These are phyloP conservation scores for Pichia scutulata DNA, from an alignment of 805 yeast genomes.

Conservation along the genomic window DNA sequence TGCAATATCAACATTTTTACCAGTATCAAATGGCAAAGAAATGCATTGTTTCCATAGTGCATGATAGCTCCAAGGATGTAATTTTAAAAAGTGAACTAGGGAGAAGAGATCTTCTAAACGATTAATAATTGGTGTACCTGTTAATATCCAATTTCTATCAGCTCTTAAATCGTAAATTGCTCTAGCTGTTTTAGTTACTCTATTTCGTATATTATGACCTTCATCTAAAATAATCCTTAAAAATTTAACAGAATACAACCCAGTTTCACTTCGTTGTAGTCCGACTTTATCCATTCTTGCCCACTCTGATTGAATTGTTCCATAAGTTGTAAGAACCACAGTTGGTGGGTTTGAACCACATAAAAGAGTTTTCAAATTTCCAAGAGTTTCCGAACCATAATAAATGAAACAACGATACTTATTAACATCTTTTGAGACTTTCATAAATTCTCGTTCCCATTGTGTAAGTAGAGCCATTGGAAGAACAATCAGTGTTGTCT, in stretches of 20 bases:
- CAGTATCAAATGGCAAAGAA: slow-evolving; percentile 68
- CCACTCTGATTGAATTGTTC: slow-evolving; percentile 77
- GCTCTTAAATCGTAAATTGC: slow-evolving; percentile 64
- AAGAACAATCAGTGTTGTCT: slow-evolving; percentile 71
- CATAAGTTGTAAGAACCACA: slow-evolving; percentile 78
- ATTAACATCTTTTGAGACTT: slow-evolving; percentile 41
- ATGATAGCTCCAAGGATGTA: slow-evolving; percentile 88
- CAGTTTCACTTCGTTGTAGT: slow-evolving; percentile 29
- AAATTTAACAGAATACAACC: slow-evolving; percentile 65
- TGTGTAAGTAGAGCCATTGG: slow-evolving; percentile 90
- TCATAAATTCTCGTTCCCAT: slow-evolving; percentile 77
- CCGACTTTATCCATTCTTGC: slow-evolving; percentile 33
- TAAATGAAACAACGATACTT: slow-evolving; percentile 48
- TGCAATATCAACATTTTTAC: slow-evolving; percentile 61
- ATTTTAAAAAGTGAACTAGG: slow-evolving; percentile 58
- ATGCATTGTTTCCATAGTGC: slow-evolving; percentile 84
- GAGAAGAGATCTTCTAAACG: slow-evolving; percentile 81
- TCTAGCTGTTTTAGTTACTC: slow-evolving; percentile 69
- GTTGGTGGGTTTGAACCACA: slow-evolving; percentile 48
- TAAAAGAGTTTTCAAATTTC: slow-evolving; percentile 41
- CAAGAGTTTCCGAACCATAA: slow-evolving; percentile 58
- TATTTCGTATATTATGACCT: slow-evolving; percentile 81
- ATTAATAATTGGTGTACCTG: slow-evolving; percentile 92
- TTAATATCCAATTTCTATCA: slow-evolving; percentile 71
- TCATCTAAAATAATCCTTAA: slow-evolving; percentile 73